These are phyloP conservation scores for Helenozyma rhizophorensis DNA, from an alignment of 805 yeast species.

Conservation along the genomic window DNA sequence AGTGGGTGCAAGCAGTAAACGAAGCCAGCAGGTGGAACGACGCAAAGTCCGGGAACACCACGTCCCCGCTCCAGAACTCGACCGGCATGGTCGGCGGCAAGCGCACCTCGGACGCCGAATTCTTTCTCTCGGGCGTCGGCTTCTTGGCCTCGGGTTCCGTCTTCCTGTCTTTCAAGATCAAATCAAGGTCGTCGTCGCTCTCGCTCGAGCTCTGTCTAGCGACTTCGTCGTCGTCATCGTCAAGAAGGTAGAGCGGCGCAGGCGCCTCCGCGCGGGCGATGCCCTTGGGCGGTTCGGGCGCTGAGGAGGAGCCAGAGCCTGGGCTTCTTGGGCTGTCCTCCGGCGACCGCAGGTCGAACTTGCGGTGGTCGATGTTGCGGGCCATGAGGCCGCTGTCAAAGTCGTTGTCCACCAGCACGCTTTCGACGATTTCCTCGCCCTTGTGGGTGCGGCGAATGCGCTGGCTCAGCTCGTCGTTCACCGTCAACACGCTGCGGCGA, in stretches of 20 bases:
- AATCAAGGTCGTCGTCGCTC: constrained; percentile 31
- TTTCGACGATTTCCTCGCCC: constrained; percentile 79
- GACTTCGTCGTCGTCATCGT: constrained; percentile 14
- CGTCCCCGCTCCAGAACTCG: constrained; percentile 42
- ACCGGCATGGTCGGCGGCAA: constrained; percentile 14
- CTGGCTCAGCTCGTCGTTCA: constrained; percentile 48
- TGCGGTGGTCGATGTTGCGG: constrained; percentile 34
- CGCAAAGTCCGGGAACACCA: constrained; percentile 48
- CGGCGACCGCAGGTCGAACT: constrained; percentile 16
- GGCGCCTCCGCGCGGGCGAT: not conserved
- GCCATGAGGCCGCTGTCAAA: constrained; percentile 25
- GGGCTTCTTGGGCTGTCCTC: not conserved
- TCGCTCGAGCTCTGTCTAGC: constrained; percentile 3
- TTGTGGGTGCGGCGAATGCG: constrained; percentile 77
- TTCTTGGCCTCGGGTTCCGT: constrained; percentile 1
- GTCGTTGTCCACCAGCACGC: constrained; percentile 19
- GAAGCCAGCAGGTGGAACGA: constrained; percentile 36
- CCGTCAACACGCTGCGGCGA: constrained; percentile 61
- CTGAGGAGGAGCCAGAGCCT: not conserved
- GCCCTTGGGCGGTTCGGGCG: not conserved
- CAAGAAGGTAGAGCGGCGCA: constrained; percentile 11
- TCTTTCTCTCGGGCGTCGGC: not conserved
- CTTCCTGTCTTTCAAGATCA: constrained; percentile 21
- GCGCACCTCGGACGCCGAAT: constrained; percentile 1
- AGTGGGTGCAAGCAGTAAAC: constrained; percentile 32